Evolutionary conservation across 176 grass and related monocot species (phyloP).

Genomic region (Raddia distichophylla): DNA sequence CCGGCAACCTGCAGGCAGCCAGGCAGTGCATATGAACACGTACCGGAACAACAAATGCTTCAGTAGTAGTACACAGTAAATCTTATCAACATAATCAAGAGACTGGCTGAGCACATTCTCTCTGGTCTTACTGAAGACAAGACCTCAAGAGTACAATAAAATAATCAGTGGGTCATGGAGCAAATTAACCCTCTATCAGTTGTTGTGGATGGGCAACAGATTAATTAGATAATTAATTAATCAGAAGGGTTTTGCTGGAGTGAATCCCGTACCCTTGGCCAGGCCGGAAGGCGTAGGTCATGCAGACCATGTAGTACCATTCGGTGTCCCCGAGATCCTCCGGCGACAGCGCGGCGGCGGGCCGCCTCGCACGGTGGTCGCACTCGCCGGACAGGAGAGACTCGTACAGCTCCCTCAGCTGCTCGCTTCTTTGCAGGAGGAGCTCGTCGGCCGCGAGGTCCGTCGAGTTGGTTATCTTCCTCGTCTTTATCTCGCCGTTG

Average conservation of each 20-base stretch:
- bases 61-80: no score
- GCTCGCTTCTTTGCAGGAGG: conserved; percentile 68
- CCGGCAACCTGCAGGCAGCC: conserved; percentile 74
- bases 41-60: no score
- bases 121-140: not conserved
- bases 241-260: not conserved
- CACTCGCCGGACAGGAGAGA: conserved; percentile 64
- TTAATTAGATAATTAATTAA: not conserved
- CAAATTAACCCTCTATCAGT: not conserved
- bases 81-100: not conserved
- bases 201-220: not conserved
- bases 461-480: conserved; percentile 60
- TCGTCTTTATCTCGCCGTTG: conserved; percentile 93
- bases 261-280: conserved; percentile 60
- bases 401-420: conserved; percentile 79
- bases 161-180: not conserved
- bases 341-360: conserved; percentile 61
- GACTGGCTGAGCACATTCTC: not conserved
- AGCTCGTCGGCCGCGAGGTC: conserved; percentile 66
- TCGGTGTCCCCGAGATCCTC: conserved; percentile 80
- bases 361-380: conserved; percentile 65
- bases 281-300: conserved; percentile 78
- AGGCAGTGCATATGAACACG: not conserved
- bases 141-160: not conserved
- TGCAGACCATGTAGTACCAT: conserved; percentile 94